phyloP scores from a whole-genome alignment of 1,284 basidiomycete genomes.

The Violaceomyces palustris region DNA sequence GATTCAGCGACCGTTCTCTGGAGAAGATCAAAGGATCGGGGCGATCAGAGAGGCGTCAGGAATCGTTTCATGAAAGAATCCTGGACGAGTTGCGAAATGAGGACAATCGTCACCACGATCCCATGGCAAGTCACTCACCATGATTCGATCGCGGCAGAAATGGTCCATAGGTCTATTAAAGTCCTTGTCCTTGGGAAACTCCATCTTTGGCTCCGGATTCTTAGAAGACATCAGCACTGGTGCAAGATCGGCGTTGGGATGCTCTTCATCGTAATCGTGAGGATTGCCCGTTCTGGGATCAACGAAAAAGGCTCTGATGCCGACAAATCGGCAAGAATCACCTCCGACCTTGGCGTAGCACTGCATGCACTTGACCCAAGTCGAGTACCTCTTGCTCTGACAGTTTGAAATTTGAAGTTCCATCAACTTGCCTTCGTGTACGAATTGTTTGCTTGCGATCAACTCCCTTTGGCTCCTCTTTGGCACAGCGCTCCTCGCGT shows the following conservation, averaged over 20 bases:
- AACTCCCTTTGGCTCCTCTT: background rate
- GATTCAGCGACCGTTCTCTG: constrained; percentile 9
- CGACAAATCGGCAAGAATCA: constrained; percentile 24
- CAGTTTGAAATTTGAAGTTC: constrained; percentile 11
- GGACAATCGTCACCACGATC: background rate
- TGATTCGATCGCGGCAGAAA: background rate
- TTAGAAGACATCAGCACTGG: background rate
- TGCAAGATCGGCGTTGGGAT: background rate
- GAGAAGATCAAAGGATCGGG: background rate
- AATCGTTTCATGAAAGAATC: background rate
- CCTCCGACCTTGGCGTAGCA: constrained; percentile 12
- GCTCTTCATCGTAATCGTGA: background rate
- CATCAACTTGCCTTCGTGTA: constrained; percentile 1
- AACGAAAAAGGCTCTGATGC: constrained; percentile 16
- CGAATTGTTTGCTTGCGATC: background rate
- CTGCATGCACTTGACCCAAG: constrained; percentile 13
- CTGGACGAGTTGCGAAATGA: background rate
- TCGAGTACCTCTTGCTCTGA: constrained; percentile 1
- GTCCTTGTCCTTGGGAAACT: background rate
- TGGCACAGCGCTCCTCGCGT: constrained; percentile 1
- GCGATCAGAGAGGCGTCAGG: no score
- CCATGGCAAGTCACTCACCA: background rate
- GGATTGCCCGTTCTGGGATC: constrained; percentile 5
- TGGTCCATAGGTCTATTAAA: constrained; percentile 5
- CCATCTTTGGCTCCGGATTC: constrained; percentile 1